Base-by-base conservation (phyloP, 2,329 filamentous ascomycete species). In the Cordyceps fumosorosea region DNA sequence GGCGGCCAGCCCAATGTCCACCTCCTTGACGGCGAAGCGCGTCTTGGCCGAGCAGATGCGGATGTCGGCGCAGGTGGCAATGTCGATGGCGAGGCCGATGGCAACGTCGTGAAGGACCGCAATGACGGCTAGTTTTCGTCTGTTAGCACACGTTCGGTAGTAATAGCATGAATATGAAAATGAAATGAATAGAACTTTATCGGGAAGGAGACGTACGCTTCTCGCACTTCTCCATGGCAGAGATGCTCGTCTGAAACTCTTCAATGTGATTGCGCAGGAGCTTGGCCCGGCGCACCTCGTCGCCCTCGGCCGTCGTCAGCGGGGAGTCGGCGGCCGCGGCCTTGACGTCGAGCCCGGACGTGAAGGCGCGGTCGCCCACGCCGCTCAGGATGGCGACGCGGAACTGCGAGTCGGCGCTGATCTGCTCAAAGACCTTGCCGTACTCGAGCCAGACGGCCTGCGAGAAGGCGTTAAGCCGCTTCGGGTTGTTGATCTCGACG, bases 391-490 rank as follows among this genome's bases (percentile, higher is more conserved):
- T 77, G 62, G 97, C 83, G 65, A 84, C 86, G 65, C 93, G 89
- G 61, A 96, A 84, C 47, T 87, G 81, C 0, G 88, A 78, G 75
- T 93, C 89, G 64, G 77, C 72, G 48, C 90, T 93, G 64, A 97
- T 84, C 64, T 83, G 81, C 62, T 79, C 75, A 78, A 98, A 95
- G 67, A 96, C 80, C 14, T 74, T 70, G 61, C 86, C 84, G 65
- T 96, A 81, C 77, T 96, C 91, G 59, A 88, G 78, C 91, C 93
- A 97, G 86, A 97, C 93, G 60, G 84, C 78, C 73, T 91, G 86
- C 67, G 86, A 83, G 74, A 96, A 97, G 66, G 93, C 87, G 74
- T 98, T 98, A 73, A 97, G 79, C 78, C 96, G 96, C 67, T 85
- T 76, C 1, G 93, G 86, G 1, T 93, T 85, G 78, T 96, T 93